These are phyloP conservation scores for Aurantiochytrium sp. DNA, from an alignment of 108 stramenopile species.

Conservation along the genomic window DNA sequence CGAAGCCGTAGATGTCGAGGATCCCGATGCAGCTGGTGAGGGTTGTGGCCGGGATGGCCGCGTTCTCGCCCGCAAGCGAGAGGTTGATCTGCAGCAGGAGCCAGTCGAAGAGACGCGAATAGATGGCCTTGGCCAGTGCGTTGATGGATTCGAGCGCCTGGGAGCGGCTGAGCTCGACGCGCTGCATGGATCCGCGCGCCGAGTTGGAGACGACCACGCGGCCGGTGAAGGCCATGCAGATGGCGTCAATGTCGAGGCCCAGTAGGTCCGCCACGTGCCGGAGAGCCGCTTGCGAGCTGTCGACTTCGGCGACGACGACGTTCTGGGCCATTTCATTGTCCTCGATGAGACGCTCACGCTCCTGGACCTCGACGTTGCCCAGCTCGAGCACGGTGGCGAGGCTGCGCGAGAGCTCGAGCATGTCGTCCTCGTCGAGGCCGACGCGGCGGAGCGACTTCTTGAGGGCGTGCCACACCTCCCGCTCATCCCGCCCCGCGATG, in stretches of 20 bases:
- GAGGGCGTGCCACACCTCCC: slow-evolving; percentile 42
- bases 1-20: slow-evolving; percentile 42
- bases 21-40: background rate
- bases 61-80: background rate
- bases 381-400: slow-evolving; percentile 42
- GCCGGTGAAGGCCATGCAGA: background rate
- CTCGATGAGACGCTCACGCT: slow-evolving; percentile 30
- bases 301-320: background rate
- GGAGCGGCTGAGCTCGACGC: background rate
- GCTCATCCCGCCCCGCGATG: slow-evolving; percentile 38
- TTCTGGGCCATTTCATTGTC: slow-evolving; percentile 41
- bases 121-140: slow-evolving; percentile 44
- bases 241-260: background rate
- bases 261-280: background rate
- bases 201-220: background rate
- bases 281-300: background rate
- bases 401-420: background rate
- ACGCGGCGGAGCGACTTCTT: slow-evolving; percentile 38
- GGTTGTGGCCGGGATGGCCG: background rate
- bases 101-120: slow-evolving; percentile 48
- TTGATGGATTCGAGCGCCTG: slow-evolving; percentile 38
- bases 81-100: slow-evolving; percentile 33
- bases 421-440: background rate
- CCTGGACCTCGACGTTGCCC: slow-evolving; percentile 48
- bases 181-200: background rate